Conservation (phyloP, 1,284 basidiomycete species). For the Trametes polyzona region DNA sequence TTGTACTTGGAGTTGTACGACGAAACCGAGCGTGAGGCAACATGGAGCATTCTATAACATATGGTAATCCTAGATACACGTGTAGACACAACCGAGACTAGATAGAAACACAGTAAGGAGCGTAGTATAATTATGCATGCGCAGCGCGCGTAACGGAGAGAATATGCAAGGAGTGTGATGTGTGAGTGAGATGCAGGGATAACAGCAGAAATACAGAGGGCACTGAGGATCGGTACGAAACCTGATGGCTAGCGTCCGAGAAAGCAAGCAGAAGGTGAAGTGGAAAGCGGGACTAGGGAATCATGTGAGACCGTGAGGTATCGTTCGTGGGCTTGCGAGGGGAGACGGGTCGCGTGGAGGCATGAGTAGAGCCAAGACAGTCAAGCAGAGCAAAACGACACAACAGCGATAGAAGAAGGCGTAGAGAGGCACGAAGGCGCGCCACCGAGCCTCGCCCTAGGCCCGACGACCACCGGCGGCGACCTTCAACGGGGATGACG, state of each 20-base stretch:
- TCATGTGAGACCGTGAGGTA: background rate
- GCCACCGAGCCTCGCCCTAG: background rate
- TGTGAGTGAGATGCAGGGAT: no score
- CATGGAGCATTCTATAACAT: conserved; percentile 17
- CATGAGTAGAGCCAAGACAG: conserved; percentile 5
- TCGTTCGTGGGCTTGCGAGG: background rate
- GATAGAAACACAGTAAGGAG: conserved; percentile 23
- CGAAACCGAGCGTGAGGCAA: background rate
- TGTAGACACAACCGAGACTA: conserved; percentile 3
- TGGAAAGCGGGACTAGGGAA: background rate
- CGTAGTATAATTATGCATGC: conserved; percentile 12
- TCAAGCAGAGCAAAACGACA: conserved; percentile 8
- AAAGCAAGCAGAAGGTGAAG: background rate
- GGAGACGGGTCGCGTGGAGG: conserved; percentile 1
- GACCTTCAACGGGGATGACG: background rate
- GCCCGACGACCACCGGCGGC: background rate
- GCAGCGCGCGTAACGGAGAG: conserved; percentile 6
- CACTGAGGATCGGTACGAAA: background rate
- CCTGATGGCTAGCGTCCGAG: background rate
- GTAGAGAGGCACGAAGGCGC: background rate
- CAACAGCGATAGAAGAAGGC: background rate
- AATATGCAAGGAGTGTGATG: no score
- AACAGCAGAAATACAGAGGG: no score
- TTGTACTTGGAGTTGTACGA: no score
- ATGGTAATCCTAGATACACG: conserved; percentile 16